These are phyloP conservation scores for Crithidia bombi DNA, from an alignment of 208 protist species.

Conservation along the genomic window DNA sequence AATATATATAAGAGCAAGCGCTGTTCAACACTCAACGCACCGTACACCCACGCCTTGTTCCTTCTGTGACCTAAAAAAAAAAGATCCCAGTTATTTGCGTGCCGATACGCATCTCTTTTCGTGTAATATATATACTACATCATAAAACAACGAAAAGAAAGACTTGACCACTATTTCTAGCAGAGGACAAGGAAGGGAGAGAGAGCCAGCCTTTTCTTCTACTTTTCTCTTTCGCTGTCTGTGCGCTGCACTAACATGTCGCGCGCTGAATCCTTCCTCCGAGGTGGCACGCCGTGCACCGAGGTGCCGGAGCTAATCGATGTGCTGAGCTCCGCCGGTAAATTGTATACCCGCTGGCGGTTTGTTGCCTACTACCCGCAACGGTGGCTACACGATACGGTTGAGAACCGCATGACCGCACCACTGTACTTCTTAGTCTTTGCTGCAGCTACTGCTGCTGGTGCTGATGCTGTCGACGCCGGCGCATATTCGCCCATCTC, in stretches of 20 bases:
- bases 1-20: no score
- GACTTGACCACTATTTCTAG: no score
- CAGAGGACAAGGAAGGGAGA: no score
- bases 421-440: conserved; percentile 61
- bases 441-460: conserved; percentile 5
- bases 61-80: no score
- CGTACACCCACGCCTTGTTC: no score
- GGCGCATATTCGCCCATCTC: no score
- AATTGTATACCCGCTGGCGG: conserved; percentile 46
- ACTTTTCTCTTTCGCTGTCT: not conserved
- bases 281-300: conserved; percentile 44
- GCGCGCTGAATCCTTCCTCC: conserved; percentile 50
- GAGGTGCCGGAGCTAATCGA: conserved; percentile 29
- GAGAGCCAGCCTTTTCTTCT: no score
- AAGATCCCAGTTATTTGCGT: no score
- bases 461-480: not conserved
- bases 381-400: conserved; percentile 56
- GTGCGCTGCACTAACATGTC: conserved; percentile 42
- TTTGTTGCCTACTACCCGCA: conserved; percentile 51
- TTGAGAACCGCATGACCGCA: conserved; percentile 44
- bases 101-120: no score
- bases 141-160: no score
- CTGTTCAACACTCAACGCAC: no score
- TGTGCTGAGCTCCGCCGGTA: conserved; percentile 22
- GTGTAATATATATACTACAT: no score